Evolutionary conservation across 2,329 filamentous ascomycete genomes (phyloP), one percentile per base, ranked within the genome.

Genomic region (Ceratocystis papillata): DNA sequence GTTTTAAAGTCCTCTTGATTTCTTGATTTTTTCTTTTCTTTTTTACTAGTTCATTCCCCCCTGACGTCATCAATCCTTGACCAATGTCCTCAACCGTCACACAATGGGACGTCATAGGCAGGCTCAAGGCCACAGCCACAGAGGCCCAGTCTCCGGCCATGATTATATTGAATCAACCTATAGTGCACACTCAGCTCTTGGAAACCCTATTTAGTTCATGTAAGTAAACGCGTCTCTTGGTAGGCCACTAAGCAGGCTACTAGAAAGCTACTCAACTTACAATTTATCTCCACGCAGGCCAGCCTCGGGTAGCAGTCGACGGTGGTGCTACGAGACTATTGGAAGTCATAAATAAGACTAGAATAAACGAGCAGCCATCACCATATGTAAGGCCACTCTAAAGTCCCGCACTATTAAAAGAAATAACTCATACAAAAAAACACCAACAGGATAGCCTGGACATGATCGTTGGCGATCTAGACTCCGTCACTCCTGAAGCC

Each of bases 401-500:
- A 4, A 59, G 5, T n/a, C 8, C 46, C 25, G 22, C 37, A n/a
- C 2, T 15, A 15, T 8, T 8, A 64, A 5, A n/a, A 8, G 22
- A 28, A 20, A n/a, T 8, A 15, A 10, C 17, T 61, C 25, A 28
- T 7, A 45, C 30, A 59, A 65, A 30, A 17, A 62, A 20, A 60
- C 50, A 28, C 57, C 12, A 59, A 17, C 66, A 83, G 80, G 76
- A 84, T 72, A 78, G 84, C 67, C 83, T 90, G 1, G 79, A 89
- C 72, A 79, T 82, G 65, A 91, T 99, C 68, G 85, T 96, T 70
- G 94, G 94, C 60, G 94, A 99, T 74, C 81, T 99, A 8, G 94
- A 99, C 77, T 96, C 93, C 3, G 78, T 97, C 20, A 77, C 77
- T 2, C 78, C 83, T 8, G 76, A 83, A 12, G 81, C 88, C 10